phyloP scores from a whole-genome alignment of 148 eudicot genomes.

The Persicaria maculosa region DNA sequence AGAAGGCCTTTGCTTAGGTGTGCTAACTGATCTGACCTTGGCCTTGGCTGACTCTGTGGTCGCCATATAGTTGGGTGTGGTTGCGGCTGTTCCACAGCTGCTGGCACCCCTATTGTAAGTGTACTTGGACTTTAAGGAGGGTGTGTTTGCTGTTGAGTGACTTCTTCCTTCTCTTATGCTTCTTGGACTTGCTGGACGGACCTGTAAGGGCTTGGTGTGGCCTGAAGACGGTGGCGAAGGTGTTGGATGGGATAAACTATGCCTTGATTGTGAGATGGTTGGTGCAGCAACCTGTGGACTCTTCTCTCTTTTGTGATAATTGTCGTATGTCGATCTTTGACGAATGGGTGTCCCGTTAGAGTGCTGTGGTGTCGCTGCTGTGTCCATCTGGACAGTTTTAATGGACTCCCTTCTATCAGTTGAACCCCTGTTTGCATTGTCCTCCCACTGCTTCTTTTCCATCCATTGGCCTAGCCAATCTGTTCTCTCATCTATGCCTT shows the following conservation, averaged over 20 bases:
- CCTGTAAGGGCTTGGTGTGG: conserved; percentile 30
- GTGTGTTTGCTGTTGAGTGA: conserved; percentile 57
- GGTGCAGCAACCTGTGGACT: not conserved
- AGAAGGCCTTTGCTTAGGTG: conserved; percentile 56
- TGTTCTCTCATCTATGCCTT: conserved; percentile 28
- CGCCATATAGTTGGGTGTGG: conserved; percentile 65
- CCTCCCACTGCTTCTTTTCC: conserved; percentile 49
- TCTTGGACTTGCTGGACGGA: conserved; percentile 61
- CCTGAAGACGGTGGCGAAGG: conserved; percentile 41
- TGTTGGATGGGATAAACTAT: conserved; percentile 30
- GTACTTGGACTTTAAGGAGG: conserved; percentile 36
- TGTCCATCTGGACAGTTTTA: conserved; percentile 43
- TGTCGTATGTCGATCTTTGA: not conserved
- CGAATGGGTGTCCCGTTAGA: not conserved
- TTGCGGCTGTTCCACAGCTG: not conserved
- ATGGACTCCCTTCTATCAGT: conserved; percentile 38
- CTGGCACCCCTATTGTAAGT: conserved; percentile 14
- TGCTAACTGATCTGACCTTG: conserved; percentile 47
- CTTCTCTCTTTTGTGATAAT: not conserved
- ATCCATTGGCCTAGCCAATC: conserved; percentile 54
- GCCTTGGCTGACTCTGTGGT: conserved; percentile 88
- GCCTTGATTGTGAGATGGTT: conserved; percentile 15
- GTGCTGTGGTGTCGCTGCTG: conserved; percentile 13
- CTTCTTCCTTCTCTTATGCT: conserved; percentile 34
- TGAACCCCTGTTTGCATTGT: conserved; percentile 26